Evolutionary conservation across 306 rosid genomes (phyloP).

Genomic region (Corylus americana): DNA sequence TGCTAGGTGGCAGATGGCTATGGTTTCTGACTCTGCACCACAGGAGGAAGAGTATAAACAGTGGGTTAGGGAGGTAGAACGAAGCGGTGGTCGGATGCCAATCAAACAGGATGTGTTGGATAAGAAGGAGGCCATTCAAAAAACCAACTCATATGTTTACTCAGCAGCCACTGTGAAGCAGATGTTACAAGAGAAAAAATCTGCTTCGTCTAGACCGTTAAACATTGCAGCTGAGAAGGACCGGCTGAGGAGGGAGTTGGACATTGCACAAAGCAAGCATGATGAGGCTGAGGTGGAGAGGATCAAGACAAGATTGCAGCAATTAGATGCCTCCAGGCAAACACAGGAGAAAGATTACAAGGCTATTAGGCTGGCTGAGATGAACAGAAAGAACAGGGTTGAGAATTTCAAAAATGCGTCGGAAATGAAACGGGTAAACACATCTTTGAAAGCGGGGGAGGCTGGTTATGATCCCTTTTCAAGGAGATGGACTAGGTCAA

Average conservation of each 20-base stretch:
- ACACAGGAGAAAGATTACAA: conserved; percentile 60
- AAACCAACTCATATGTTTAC: conserved; percentile 71
- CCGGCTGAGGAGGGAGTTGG: conserved; percentile 70
- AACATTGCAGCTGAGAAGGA: conserved; percentile 97
- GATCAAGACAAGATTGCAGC: conserved; percentile 65
- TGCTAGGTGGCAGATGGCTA: conserved; percentile 99
- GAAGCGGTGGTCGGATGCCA: conserved; percentile 76
- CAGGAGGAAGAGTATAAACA: conserved; percentile 82
- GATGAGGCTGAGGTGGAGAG: conserved; percentile 63
- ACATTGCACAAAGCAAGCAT: conserved; percentile 60
- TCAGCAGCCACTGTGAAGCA: conserved; percentile 92
- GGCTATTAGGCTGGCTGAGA: conserved; percentile 88
- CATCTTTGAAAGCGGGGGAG: conserved; percentile 78
- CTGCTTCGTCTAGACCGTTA: conserved; percentile 72
- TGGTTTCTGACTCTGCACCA: conserved; percentile 80
- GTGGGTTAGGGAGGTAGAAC: conserved; percentile 88
- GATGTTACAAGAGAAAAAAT: conserved; percentile 86
- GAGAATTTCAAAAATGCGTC: conserved; percentile 98
- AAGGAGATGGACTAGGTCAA: conserved; percentile 96
- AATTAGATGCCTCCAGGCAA: conserved; percentile 69
- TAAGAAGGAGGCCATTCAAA: conserved; percentile 68
- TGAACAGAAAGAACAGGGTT: conserved; percentile 91
- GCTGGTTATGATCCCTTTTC: conserved; percentile 99
- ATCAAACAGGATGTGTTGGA: conserved; percentile 57
- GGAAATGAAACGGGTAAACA: conserved; percentile 54